Evolutionary conservation across 805 yeast genomes (phyloP), one percentile per base, ranked within the genome.

Genomic region (Candida insectalens): DNA sequence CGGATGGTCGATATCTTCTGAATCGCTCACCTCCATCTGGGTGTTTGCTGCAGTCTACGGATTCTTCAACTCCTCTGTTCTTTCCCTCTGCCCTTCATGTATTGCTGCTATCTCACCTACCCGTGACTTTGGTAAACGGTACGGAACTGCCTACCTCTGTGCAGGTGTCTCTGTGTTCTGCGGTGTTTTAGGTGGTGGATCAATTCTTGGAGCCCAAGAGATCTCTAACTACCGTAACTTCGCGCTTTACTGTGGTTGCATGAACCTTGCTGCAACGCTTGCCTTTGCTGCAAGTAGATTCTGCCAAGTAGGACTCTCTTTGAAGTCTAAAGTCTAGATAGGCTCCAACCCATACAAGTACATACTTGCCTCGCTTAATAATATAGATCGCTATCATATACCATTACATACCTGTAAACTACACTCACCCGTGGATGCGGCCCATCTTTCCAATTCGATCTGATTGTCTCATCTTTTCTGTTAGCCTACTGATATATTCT

Each of bases 61-160:
- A 0, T 69, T 75, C 39, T 66, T 67, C 44, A 62, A 71, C 23
- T 69, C 81, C 4, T 65, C 80, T 16, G 71, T 72, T 7, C 58
- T 78, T 20, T 65, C 80, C 4, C 50, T 78, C 33, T 63, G 75
- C 0, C 83, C 87, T 0, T 75, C 71, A 6, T 75, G 83, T 36
- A 60, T 74, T 22, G 68, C 77, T 0, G 65, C 68, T 28, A 68
- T 78, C 14, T 68, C 77, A 14, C 69, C 68, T 5, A 73, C 74
- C 0, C 60, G 64, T 36, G 71, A 75, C 34, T 79, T 78, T 49
- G 87, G 85, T 8, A 72, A 70, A 40, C 56, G 78, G 16, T 80
- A 73, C 42, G 84, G 84, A 0, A 66, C 83, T n/a, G 60, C 71
- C 46, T 76, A 69, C 49, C 22, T 40, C 14, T 65, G 71, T 8